phyloP scores from a whole-genome alignment of 139 green algal species.

The Nannochloris sp. region DNA sequence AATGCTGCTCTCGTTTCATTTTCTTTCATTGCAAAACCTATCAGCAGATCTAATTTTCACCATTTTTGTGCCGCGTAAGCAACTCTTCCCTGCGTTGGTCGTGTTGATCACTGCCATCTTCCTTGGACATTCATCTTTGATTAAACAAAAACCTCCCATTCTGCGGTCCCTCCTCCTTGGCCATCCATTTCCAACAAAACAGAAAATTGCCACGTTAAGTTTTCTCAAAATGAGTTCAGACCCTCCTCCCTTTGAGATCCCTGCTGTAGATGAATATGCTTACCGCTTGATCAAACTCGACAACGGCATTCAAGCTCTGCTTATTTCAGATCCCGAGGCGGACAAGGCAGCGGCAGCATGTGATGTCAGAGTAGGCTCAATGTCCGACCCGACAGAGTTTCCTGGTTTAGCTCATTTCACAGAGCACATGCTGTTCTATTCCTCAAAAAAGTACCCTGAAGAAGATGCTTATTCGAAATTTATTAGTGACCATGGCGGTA shows the following conservation, averaged over 20 bases:
- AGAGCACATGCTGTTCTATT: constrained; percentile 94
- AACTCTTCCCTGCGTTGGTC: too few relatives aligned
- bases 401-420: constrained; percentile 78
- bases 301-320: constrained; percentile 56
- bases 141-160: too few relatives aligned
- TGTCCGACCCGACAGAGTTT: constrained; percentile 65
- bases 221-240: not conserved
- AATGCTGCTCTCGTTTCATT: too few relatives aligned
- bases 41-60: too few relatives aligned
- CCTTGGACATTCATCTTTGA: too few relatives aligned
- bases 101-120: too few relatives aligned
- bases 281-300: constrained; percentile 54
- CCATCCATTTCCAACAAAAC: too few relatives aligned
- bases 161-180: too few relatives aligned
- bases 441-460: constrained; percentile 67
- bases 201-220: too few relatives aligned
- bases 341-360: constrained; percentile 79
- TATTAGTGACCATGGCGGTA: constrained; percentile 61
- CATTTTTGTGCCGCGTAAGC: too few relatives aligned
- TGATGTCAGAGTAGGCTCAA: constrained; percentile 63
- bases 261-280: constrained; percentile 36
- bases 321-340: constrained; percentile 60
- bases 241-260: not conserved
- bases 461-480: constrained; percentile 44
- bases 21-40: too few relatives aligned